These are phyloP conservation scores for Mesembryanthemum crystallinum DNA, from an alignment of 148 eudicot species.

Conservation along the genomic window DNA sequence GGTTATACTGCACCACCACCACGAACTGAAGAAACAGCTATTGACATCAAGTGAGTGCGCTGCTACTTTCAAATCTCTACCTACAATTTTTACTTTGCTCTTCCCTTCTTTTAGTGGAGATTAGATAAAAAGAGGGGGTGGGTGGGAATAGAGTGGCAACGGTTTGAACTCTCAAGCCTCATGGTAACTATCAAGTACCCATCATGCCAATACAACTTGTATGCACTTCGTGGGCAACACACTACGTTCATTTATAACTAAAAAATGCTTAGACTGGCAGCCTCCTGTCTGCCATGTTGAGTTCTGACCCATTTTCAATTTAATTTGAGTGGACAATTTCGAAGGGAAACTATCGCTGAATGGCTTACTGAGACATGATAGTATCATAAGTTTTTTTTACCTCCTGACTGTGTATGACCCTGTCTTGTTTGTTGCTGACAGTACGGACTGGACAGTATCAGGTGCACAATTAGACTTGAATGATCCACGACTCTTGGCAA, in stretches of 20 bases:
- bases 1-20: conserved; percentile 83
- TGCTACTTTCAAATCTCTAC: not conserved
- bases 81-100: not conserved
- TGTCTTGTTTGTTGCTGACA: conserved; percentile 18
- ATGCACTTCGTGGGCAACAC: not conserved
- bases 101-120: conserved; percentile 1
- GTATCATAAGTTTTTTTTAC: not conserved
- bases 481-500: conserved; percentile 73
- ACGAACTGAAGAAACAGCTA: conserved; percentile 51
- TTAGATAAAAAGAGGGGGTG: no score
- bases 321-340: not conserved
- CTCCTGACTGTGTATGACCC: not conserved
- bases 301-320: not conserved
- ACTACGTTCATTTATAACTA: not conserved
- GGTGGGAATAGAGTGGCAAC: no score
- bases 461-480: conserved; percentile 67
- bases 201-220: not conserved
- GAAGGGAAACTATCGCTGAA: not conserved
- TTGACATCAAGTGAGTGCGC: conserved; percentile 62
- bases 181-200: not conserved
- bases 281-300: no score
- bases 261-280: no score
- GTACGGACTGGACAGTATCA: conserved; percentile 60
- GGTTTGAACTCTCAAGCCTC: no score
- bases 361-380: not conserved